phyloP scores from a whole-genome alignment of 2,329 filamentous ascomycete genomes.

The Alternaria panax region DNA sequence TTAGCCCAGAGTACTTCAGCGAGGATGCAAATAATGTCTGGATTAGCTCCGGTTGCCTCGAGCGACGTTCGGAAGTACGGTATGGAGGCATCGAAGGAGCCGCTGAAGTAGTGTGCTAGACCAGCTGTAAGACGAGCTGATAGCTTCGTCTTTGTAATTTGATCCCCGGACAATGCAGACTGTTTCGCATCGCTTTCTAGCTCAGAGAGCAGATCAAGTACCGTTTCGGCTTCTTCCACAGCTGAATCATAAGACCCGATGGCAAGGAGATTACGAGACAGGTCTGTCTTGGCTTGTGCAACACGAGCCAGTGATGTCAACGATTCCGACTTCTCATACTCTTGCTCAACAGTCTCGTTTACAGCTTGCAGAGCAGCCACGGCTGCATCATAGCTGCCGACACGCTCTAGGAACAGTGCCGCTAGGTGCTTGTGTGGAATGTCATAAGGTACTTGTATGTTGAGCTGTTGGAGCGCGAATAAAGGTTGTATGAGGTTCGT shows the following conservation, averaged over 20 bases:
- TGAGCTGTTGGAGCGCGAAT: slow-evolving; percentile 85
- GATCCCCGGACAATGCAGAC: slow-evolving; percentile 66
- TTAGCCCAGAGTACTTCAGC: slow-evolving; percentile 95
- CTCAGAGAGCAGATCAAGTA: slow-evolving; percentile 78
- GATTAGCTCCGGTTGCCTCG: slow-evolving; percentile 75
- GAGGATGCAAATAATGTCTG: slow-evolving; percentile 85
- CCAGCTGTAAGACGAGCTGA: slow-evolving; percentile 88
- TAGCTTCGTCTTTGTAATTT: slow-evolving; percentile 74
- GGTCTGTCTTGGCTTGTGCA: slow-evolving; percentile 83
- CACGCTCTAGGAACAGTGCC: slow-evolving; percentile 82
- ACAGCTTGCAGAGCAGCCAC: slow-evolving; percentile 70
- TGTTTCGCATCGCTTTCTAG: slow-evolving; percentile 58
- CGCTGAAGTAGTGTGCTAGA: slow-evolving; percentile 77
- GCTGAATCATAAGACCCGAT: slow-evolving; percentile 70
- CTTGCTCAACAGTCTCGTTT: slow-evolving; percentile 74
- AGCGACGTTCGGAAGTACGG: slow-evolving; percentile 82
- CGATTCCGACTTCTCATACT: slow-evolving; percentile 87
- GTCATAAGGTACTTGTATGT: slow-evolving; percentile 73
- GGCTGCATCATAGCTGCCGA: slow-evolving; percentile 71
- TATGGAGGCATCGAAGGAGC: slow-evolving; percentile 73
- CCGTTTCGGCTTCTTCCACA: slow-evolving; percentile 79
- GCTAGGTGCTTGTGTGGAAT: slow-evolving; percentile 78
- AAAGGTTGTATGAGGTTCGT: slow-evolving; percentile 78
- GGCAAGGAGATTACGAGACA: slow-evolving; percentile 83
- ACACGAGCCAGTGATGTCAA: slow-evolving; percentile 75